Evolutionary conservation across 2,329 filamentous ascomycete species (phyloP).

Genomic region (Blastomyces emzantsi): DNA sequence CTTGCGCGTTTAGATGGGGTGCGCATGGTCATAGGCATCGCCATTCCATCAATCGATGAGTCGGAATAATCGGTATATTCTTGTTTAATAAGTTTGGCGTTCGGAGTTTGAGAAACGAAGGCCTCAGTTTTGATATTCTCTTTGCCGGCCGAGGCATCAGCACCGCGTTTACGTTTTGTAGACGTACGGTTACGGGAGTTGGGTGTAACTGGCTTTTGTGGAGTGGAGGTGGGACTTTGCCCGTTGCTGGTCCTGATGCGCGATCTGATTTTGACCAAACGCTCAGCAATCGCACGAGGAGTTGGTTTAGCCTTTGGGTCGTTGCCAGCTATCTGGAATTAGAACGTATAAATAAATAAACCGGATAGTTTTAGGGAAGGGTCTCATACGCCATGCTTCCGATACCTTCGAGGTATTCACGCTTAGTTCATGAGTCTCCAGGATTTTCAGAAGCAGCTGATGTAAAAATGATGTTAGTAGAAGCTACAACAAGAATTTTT

Average conservation of each 20-base stretch:
- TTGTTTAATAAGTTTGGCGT: slow-evolving; percentile 13
- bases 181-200: slow-evolving; percentile 11
- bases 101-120: background rate
- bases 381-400: slow-evolving; percentile 33
- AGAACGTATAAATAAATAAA: background rate
- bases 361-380: background rate
- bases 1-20: slow-evolving; percentile 19
- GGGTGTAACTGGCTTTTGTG: slow-evolving; percentile 16
- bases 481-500: no score
- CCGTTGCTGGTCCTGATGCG: slow-evolving; percentile 12
- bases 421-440: slow-evolving; percentile 31
- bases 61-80: slow-evolving; percentile 9
- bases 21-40: slow-evolving; percentile 5
- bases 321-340: slow-evolving; percentile 14
- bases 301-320: slow-evolving; percentile 24
- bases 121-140: slow-evolving; percentile 2
- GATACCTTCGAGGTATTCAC: slow-evolving; percentile 30
- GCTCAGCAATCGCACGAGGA: slow-evolving; percentile 34
- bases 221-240: slow-evolving; percentile 9
- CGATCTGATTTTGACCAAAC: slow-evolving; percentile 28
- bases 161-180: slow-evolving; percentile 4
- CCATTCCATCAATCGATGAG: slow-evolving; percentile 7
- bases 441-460: slow-evolving; percentile 34
- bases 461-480: background rate
- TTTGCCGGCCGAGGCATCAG: background rate